These are phyloP conservation scores for Leptographium lundbergii DNA, from an alignment of 2,329 filamentous ascomycete species.

Conservation along the genomic window DNA sequence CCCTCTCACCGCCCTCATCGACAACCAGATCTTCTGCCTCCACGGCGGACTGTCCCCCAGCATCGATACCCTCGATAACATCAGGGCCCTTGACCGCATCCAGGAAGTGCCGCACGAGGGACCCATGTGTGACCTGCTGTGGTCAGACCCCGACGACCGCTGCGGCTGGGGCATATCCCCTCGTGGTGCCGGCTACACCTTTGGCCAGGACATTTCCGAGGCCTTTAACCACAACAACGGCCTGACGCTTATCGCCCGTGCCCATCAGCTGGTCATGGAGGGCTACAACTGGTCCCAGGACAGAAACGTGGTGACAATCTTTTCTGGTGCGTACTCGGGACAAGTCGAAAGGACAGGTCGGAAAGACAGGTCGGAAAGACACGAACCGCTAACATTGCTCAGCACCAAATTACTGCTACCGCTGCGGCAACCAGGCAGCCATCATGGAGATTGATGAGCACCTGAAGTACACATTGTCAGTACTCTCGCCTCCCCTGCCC, in stretches of 20 bases:
- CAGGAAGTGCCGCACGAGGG: slow-evolving; percentile 98
- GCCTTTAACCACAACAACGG: slow-evolving; percentile 99
- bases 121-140: slow-evolving; percentile 94
- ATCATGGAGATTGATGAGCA: slow-evolving; percentile 99
- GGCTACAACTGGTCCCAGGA: slow-evolving; percentile 99
- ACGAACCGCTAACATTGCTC: slow-evolving; percentile 3
- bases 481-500: background rate
- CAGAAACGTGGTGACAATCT: slow-evolving; percentile 95
- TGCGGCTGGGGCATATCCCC: slow-evolving; percentile 95
- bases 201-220: slow-evolving; percentile 94
- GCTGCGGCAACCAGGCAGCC: slow-evolving; percentile 97
- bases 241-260: slow-evolving; percentile 85
- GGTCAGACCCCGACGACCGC: slow-evolving; percentile 95
- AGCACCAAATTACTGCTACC: slow-evolving; percentile 94
- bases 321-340: slow-evolving; percentile 57
- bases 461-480: slow-evolving; percentile 89
- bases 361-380: background rate
- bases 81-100: slow-evolving; percentile 86
- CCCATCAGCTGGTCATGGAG: slow-evolving; percentile 98
- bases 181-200: slow-evolving; percentile 87
- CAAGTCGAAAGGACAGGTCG: background rate
- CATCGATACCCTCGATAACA: slow-evolving; percentile 92
- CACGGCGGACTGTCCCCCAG: slow-evolving; percentile 95
- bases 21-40: slow-evolving; percentile 98
- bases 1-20: slow-evolving; percentile 89